phyloP scores from a whole-genome alignment of 2,329 filamentous ascomycete genomes.

The Dryadomyces quercivorus region DNA sequence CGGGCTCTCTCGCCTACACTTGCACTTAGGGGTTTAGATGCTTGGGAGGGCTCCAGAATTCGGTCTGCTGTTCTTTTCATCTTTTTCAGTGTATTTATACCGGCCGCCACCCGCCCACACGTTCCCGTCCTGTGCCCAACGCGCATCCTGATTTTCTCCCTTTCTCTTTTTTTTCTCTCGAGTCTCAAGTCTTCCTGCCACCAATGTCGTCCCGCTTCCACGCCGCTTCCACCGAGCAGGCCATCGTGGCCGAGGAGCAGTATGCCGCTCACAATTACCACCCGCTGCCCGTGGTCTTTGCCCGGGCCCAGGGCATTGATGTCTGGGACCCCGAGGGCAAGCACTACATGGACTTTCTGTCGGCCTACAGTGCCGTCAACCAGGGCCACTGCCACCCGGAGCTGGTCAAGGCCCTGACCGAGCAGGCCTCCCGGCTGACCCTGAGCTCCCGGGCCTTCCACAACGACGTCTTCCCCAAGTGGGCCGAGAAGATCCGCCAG shows the following conservation, averaged over 20 bases:
- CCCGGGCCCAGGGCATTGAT: constrained; percentile 68
- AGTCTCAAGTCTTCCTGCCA: not conserved
- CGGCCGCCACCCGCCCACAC: too few species aligned
- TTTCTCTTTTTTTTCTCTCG: not conserved
- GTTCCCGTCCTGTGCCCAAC: too few species aligned
- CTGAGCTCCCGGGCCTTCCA: constrained; percentile 92
- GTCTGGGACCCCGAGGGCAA: constrained; percentile 97
- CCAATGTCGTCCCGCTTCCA: constrained; percentile 45
- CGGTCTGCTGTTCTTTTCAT: not conserved
- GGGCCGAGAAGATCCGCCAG: constrained; percentile 80
- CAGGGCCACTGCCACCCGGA: constrained; percentile 97
- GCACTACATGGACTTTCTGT: constrained; percentile 95
- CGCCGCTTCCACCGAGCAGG: constrained; percentile 62
- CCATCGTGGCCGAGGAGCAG: constrained; percentile 69
- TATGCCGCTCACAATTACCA: constrained; percentile 98
- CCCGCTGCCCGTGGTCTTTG: constrained; percentile 87
- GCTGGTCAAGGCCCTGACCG: constrained; percentile 76
- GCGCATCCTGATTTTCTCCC: not conserved
- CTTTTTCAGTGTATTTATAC: not conserved
- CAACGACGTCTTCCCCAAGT: constrained; percentile 95
- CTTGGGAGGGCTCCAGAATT: not conserved
- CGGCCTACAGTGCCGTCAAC: constrained; percentile 95
- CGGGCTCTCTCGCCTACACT: constrained; percentile 27
- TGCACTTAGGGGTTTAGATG: constrained; percentile 46
- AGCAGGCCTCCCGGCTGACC: constrained; percentile 81